phyloP scores from a whole-genome alignment of 2,329 filamentous ascomycete species.

The Endocalyx cinctus region DNA sequence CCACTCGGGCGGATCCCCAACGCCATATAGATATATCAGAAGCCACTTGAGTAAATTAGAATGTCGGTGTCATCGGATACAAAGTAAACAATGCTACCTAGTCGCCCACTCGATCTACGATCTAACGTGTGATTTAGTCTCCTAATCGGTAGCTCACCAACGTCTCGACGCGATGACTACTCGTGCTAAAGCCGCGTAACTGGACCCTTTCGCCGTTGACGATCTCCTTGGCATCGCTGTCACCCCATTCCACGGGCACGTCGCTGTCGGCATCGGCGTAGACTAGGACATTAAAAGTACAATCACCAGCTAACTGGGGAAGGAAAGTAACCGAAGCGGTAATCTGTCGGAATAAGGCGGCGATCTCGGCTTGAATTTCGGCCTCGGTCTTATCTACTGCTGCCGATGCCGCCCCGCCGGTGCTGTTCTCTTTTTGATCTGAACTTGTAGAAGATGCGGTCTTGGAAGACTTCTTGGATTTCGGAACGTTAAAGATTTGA shows the following conservation, averaged over 20 bases:
- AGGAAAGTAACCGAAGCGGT: slow-evolving; percentile 96
- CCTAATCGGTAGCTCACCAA: slow-evolving; percentile 81
- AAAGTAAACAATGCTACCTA: too few relatives aligned
- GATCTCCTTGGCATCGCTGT: slow-evolving; percentile 97
- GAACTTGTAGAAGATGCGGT: slow-evolving; percentile 37
- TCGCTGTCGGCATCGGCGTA: slow-evolving; percentile 97
- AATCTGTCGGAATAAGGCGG: slow-evolving; percentile 95
- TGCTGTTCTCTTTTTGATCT: slow-evolving; percentile 66
- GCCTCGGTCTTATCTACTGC: slow-evolving; percentile 77
- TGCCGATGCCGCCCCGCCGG: slow-evolving; percentile 16
- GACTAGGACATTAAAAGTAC: slow-evolving; percentile 97
- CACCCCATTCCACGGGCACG: slow-evolving; percentile 96
- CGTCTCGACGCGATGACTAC: slow-evolving; percentile 89
- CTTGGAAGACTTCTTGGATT: slow-evolving; percentile 35
- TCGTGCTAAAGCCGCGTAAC: slow-evolving; percentile 91
- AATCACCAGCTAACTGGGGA: slow-evolving; percentile 87
- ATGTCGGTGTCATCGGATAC: too few relatives aligned
- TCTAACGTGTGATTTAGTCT: slow-evolving; percentile 32
- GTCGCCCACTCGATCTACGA: too few relatives aligned
- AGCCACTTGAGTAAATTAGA: too few relatives aligned
- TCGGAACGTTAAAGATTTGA: slow-evolving; percentile 18
- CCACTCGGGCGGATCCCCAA: too few relatives aligned
- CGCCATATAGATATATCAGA: too few relatives aligned
- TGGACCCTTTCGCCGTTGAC: slow-evolving; percentile 91
- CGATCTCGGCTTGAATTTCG: slow-evolving; percentile 93